A percentile compares a stretch with the other conserved stretches of the same genome.
Conservation (phyloP, 306 rosid genomes). For the Dalbergia cultrata region DNA sequence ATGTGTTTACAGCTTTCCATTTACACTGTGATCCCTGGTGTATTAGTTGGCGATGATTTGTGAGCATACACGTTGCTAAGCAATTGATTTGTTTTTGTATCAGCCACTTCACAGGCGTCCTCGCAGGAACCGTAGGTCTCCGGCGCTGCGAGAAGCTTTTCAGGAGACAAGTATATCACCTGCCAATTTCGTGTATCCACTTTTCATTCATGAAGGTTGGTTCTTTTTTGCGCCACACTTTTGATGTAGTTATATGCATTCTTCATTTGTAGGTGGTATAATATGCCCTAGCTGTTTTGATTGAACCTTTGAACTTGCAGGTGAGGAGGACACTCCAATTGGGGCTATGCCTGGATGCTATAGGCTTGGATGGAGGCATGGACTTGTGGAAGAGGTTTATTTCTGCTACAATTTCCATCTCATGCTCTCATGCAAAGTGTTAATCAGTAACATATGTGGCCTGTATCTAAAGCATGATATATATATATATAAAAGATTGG, state of each 20-base stretch:
- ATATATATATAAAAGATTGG: neutral
- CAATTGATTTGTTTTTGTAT: constrained; percentile 17
- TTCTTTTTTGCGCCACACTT: constrained; percentile 1
- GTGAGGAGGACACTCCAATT: constrained; percentile 89
- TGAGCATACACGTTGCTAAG: constrained; percentile 25
- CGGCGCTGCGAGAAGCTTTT: constrained; percentile 74
- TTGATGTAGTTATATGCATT: constrained; percentile 5
- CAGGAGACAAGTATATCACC: constrained; percentile 90
- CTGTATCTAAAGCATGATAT: constrained; percentile 3
- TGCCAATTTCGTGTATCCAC: constrained; percentile 90
- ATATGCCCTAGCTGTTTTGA: constrained; percentile 20
- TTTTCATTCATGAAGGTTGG: constrained; percentile 96
- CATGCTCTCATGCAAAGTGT: constrained; percentile 19
- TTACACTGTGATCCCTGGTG: too few species aligned
- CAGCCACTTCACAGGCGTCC: constrained; percentile 88
- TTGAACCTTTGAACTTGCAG: constrained; percentile 58
- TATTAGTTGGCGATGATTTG: too few species aligned
- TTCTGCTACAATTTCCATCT: constrained; percentile 24
- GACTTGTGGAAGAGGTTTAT: constrained; percentile 91
- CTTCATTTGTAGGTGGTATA: constrained; percentile 5
- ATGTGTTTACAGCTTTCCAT: too few species aligned
- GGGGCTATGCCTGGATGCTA: constrained; percentile 99
- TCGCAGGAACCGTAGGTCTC: constrained; percentile 80
- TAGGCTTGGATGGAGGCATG: constrained; percentile 98
- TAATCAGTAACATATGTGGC: constrained; percentile 17